Evolutionary conservation across 495 filamentous ascomycete genomes (phyloP).

Genomic region (Neurospora sp.): DNA sequence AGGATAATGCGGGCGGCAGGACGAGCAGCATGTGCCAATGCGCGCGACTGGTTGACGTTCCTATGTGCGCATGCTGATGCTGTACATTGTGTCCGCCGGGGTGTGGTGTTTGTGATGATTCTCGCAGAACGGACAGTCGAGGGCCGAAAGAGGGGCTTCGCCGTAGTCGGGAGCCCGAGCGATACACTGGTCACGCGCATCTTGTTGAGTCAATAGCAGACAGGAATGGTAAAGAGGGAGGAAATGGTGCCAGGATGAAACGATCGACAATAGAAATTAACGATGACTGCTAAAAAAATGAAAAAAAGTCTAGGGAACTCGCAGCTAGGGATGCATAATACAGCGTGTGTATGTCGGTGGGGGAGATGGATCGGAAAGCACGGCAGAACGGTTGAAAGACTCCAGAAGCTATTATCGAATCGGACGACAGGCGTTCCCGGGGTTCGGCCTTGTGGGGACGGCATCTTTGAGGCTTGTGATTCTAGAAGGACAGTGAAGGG

Average conservation of each 20-base stretch:
- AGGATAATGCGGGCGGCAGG: conserved; percentile 4
- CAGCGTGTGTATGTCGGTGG: background rate
- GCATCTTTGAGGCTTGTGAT: background rate
- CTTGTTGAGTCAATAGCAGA: background rate
- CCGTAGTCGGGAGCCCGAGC: background rate
- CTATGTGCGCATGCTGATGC: conserved; percentile 2
- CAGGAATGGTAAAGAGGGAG: background rate
- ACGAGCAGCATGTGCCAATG: background rate
- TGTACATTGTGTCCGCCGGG: conserved; percentile 9
- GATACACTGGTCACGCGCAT: background rate
- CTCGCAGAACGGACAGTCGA: background rate
- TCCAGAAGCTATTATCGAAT: background rate
- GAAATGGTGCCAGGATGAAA: background rate
- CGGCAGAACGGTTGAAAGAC: background rate
- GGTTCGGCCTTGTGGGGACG: background rate
- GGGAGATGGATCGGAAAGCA: background rate
- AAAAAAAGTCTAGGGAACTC: background rate
- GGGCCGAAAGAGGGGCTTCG: background rate
- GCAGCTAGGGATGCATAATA: background rate
- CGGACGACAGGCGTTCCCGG: background rate
- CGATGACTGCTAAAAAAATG: background rate
- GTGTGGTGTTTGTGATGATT: background rate
- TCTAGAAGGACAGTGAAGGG: background rate
- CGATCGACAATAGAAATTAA: background rate
- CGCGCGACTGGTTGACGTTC: background rate